Conservation (phyloP, 805 yeast genomes). For the Clavispora phyllophila region DNA sequence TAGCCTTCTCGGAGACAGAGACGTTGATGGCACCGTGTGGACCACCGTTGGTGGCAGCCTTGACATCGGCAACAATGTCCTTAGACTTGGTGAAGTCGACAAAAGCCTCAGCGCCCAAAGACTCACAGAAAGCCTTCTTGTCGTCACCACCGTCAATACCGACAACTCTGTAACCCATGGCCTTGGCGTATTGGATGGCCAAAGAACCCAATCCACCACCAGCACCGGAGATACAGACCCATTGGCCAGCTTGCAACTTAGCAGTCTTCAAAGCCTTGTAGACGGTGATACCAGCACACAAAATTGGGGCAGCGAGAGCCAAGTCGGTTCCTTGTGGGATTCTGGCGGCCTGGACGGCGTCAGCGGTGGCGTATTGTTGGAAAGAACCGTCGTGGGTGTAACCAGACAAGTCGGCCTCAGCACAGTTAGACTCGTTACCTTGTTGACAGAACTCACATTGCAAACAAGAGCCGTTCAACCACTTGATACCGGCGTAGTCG, state of each 20-base stretch:
- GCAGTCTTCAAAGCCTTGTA: conserved; percentile 66
- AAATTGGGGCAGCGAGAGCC: conserved; percentile 54
- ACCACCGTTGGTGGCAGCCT: conserved; percentile 53
- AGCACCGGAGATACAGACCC: conserved; percentile 75
- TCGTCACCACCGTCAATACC: conserved; percentile 75
- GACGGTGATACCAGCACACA: conserved; percentile 66
- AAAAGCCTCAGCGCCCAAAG: conserved; percentile 60
- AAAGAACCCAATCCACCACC: conserved; percentile 78
- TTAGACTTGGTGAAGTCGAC: conserved; percentile 53
- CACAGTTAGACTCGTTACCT: conserved; percentile 50
- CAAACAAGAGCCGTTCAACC: conserved; percentile 44
- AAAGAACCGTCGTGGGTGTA: conserved; percentile 70
- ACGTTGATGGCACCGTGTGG: conserved; percentile 47
- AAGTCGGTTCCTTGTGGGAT: conserved; percentile 53
- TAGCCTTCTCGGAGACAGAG: conserved; percentile 50
- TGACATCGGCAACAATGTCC: conserved; percentile 44
- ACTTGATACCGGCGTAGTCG: conserved; percentile 41
- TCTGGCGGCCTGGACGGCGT: conserved; percentile 58
- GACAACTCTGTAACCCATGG: conserved; percentile 65
- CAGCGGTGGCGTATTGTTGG: conserved; percentile 65
- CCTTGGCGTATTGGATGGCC: conserved; percentile 71
- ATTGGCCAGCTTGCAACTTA: conserved; percentile 55
- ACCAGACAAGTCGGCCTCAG: conserved; percentile 65
- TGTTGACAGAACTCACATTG: conserved; percentile 39
- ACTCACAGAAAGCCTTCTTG: conserved; percentile 44